Base-by-base conservation (phyloP, 2,329 filamentous ascomycete genomes). In the Colletotrichum falcatum region DNA sequence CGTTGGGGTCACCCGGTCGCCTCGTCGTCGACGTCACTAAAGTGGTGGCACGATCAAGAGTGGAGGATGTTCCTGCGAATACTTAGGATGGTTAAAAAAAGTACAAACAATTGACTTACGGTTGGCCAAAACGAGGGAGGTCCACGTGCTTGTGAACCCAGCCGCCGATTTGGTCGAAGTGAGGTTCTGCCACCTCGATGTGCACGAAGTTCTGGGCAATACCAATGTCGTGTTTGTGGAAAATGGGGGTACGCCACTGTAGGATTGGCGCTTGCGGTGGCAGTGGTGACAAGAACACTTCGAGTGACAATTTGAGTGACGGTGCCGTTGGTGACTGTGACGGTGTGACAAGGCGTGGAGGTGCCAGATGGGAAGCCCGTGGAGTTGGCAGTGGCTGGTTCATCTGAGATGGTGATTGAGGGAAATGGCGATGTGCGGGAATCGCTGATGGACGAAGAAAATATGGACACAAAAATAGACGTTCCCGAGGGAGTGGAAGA, bases 301-400 rank as follows among this genome's bases (percentile, higher is more conserved):
- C 3, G 60, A 18, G 70, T 73, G 35, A 73, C 63, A 4, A 70
- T 28, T 30, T 70, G 65, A 5, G 72, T 72, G 8, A 70, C 42
- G 4, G 62, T 73, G 1, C 70, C 66, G 23, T 66, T 70, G 11
- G 72, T 72, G 18, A 70, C n/a, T 5, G 72, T 73, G 35, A 73
- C 39, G 4, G 66, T 73, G 18, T 63, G 30, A 11, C 72, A 73
- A 2, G 72, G 62, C 5, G 54, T 28, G 3, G 58, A 59, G 20
- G 35, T 54, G 1, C 39, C 39, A 16, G 39, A 7, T 16, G 55
- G 23, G 28, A 53, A 23, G 14, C 65, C 12, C 1, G 56, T 66
- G 1, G 66, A 59, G 28, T 71, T 71, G 16, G 58, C 55, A 2
- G 11, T 35, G 1, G 58, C 44, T 28, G 37, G 12, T 7, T 20